phyloP scores from a whole-genome alignment of 306 rosid species.

The Cucumis sativus region DNA sequence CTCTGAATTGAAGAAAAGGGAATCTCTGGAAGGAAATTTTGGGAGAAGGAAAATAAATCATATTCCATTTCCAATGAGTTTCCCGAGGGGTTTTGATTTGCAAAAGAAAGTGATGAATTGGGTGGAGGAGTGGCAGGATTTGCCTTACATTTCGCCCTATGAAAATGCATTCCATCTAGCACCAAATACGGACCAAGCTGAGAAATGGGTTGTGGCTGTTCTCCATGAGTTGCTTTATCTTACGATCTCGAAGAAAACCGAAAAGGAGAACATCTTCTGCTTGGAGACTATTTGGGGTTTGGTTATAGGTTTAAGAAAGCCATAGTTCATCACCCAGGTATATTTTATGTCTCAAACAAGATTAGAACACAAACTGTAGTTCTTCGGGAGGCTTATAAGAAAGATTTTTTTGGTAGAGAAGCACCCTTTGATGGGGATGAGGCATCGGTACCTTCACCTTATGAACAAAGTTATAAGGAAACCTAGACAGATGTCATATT shows the following conservation, averaged over 20 bases:
- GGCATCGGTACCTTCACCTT: no score
- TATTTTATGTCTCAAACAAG: no score
- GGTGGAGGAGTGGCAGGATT: conserved; percentile 67
- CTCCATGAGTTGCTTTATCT: conserved; percentile 71
- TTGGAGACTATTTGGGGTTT: conserved; percentile 66
- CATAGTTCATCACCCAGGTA: no score
- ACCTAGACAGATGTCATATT: no score
- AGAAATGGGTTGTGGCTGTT: conserved; percentile 78
- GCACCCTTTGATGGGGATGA: no score
- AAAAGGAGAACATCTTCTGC: conserved; percentile 34
- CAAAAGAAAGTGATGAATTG: conserved; percentile 55
- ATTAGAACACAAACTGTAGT: no score
- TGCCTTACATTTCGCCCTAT: conserved; percentile 82
- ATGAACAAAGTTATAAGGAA: no score
- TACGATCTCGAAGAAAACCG: conserved; percentile 68
- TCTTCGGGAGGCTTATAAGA: no score
- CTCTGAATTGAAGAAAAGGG: conserved; percentile 63
- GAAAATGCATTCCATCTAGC: conserved; percentile 61
- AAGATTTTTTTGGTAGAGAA: no score
- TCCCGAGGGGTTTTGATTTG: conserved; percentile 66
- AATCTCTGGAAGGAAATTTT: conserved; percentile 1
- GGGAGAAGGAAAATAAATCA: conserved; percentile 21
- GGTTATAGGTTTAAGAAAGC: no score
- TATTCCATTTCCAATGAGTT: conserved; percentile 48
- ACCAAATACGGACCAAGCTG: conserved; percentile 50